Conservation (phyloP, 2,329 filamentous ascomycete genomes). For the Grosmannia huntii region DNA sequence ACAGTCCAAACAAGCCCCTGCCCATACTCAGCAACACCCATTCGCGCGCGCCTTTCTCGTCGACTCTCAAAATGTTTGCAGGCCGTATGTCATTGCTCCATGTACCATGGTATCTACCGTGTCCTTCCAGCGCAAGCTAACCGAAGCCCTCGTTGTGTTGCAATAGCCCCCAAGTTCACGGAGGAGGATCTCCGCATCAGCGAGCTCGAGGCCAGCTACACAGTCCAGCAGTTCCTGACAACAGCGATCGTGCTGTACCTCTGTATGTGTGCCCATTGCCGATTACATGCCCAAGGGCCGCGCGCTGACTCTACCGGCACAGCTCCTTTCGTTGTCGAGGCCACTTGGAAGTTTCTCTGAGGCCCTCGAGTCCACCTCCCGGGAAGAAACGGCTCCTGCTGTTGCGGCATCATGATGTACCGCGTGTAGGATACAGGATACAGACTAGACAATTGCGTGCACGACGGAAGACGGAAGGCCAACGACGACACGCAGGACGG, state of each 20-base stretch:
- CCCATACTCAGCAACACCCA: not conserved
- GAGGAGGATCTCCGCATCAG: constrained; percentile 57
- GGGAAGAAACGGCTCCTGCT: not conserved
- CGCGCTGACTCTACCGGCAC: not conserved
- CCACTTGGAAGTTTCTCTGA: constrained; percentile 22
- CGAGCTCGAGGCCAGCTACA: constrained; percentile 54
- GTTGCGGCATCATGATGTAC: not conserved
- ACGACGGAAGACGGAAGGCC: not conserved
- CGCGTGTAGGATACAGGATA: not conserved
- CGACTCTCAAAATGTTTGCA: constrained; percentile 42
- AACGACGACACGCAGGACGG: not conserved
- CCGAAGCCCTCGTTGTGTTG: not conserved
- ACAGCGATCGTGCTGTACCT: constrained; percentile 61
- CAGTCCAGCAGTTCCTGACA: constrained; percentile 53
- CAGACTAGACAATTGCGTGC: not conserved
- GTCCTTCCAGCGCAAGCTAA: not conserved
- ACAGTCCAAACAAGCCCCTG: not conserved
- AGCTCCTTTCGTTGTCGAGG: constrained; percentile 49
- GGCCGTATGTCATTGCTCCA: constrained; percentile 33
- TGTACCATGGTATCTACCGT: not conserved
- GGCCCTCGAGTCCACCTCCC: not conserved
- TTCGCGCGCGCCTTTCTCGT: not conserved
- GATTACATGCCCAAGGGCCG: too few relatives aligned
- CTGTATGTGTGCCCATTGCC: constrained; percentile 39
- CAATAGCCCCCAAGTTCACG: constrained; percentile 43